A percentile compares a stretch with the other conserved stretches of the same genome.
Conservation (phyloP, 1,139 yeast genomes). For the Saccharomyces uvarum region DNA sequence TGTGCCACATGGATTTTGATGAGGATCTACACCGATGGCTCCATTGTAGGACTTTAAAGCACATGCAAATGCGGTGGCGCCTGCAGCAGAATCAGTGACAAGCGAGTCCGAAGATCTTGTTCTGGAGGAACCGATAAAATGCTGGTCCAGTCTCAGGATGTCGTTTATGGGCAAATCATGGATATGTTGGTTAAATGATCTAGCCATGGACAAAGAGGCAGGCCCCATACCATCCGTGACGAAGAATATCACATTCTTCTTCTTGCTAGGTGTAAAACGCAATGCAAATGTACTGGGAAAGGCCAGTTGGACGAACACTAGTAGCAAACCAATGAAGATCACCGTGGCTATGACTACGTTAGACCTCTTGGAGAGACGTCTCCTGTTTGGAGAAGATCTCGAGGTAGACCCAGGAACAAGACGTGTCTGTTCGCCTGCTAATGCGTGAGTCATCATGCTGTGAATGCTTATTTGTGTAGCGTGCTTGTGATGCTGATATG, state of each 20-base stretch:
- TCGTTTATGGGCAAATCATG: conserved; percentile 47
- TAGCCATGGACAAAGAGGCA: conserved; percentile 65
- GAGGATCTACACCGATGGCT: conserved; percentile 68
- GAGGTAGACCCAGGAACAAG: neutral
- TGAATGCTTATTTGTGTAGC: neutral
- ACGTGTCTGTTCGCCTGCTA: neutral
- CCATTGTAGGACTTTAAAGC: conserved; percentile 74
- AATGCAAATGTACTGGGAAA: neutral
- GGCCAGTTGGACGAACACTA: neutral
- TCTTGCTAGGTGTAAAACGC: conserved; percentile 12
- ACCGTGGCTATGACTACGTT: neutral
- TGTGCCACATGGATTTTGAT: conserved; percentile 66
- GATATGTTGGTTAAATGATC: conserved; percentile 57
- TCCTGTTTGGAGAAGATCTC: neutral
- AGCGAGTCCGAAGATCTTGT: conserved; percentile 66
- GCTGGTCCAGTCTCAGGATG: conserved; percentile 52
- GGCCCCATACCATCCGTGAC: conserved; percentile 94
- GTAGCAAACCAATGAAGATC: neutral
- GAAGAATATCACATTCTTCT: conserved; percentile 69
- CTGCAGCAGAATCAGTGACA: conserved; percentile 89
- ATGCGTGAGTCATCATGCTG: neutral
- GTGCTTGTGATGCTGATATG: neutral
- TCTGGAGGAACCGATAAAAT: conserved; percentile 67
- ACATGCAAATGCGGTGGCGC: conserved; percentile 85
- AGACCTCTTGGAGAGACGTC: neutral